Conservation (phyloP, 345 rosid species). For the Pistacia integerrima region DNA sequence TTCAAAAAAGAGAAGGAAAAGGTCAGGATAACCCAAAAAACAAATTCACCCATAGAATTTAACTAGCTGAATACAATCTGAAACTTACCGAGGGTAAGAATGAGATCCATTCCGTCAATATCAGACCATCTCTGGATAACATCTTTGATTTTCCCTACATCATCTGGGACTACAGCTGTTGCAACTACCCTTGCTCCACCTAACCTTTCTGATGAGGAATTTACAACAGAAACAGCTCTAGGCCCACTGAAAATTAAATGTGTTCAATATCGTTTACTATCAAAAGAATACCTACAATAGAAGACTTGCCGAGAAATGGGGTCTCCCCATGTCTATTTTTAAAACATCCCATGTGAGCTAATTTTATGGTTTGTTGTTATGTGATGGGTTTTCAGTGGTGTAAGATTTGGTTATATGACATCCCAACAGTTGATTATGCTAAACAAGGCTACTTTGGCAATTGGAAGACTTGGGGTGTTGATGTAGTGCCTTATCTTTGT, state of each 20-base stretch:
- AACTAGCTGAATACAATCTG: constrained; percentile 6
- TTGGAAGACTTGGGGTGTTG: too few species aligned
- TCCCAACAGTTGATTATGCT: too few species aligned
- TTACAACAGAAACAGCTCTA: constrained; percentile 71
- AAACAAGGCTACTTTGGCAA: too few species aligned
- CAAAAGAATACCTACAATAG: too few species aligned
- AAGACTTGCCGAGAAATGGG: too few species aligned
- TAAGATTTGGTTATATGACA: too few species aligned
- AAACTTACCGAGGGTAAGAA: constrained; percentile 75
- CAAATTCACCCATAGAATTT: neutral
- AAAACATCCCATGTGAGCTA: too few species aligned
- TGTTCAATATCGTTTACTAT: neutral
- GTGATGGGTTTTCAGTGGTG: too few species aligned
- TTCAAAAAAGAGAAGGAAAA: constrained; percentile 1
- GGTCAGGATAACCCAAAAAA: neutral
- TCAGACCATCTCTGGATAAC: constrained; percentile 80
- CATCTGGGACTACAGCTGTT: constrained; percentile 83
- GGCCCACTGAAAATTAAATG: constrained; percentile 71
- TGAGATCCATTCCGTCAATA: constrained; percentile 72
- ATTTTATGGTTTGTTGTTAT: too few species aligned
- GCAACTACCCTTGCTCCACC: constrained; percentile 81
- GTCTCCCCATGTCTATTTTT: too few species aligned
- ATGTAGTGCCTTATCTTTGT: too few species aligned
- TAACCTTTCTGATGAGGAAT: constrained; percentile 79
- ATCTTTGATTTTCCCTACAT: constrained; percentile 67